Percentiles rank a stretch among this genome's conserved stretches.
These are phyloP conservation scores for Turritis glabra DNA, from an alignment of 345 rosid species.

Conservation along the genomic window DNA sequence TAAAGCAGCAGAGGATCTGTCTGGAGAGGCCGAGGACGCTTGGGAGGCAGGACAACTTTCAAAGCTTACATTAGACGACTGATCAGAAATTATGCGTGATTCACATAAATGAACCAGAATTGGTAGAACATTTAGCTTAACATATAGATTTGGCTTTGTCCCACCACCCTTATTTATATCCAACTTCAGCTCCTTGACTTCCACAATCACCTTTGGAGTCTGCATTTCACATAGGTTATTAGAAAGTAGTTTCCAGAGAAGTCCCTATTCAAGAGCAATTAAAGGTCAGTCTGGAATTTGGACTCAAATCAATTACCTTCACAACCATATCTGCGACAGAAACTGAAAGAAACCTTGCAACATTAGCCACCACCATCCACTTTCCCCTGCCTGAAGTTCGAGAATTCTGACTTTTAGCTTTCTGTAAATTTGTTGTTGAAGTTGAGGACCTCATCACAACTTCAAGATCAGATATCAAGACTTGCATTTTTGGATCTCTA, in stretches of 20 bases:
- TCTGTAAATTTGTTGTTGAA: slow-evolving; percentile 53
- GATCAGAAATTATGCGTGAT: slow-evolving; percentile 58
- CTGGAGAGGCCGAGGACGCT: slow-evolving; percentile 45
- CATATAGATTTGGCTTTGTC: slow-evolving; percentile 59
- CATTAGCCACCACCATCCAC: slow-evolving; percentile 88
- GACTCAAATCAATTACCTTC: slow-evolving; percentile 54
- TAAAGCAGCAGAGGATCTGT: slow-evolving; percentile 68
- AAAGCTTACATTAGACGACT: slow-evolving; percentile 45
- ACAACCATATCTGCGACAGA: slow-evolving; percentile 81
- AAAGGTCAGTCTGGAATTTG: neutral
- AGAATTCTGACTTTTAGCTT: slow-evolving; percentile 53
- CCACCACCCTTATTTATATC: slow-evolving; percentile 85
- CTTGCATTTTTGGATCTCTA: slow-evolving; percentile 87
- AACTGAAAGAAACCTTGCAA: slow-evolving; percentile 87
- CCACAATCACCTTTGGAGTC: slow-evolving; percentile 65
- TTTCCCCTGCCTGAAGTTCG: slow-evolving; percentile 78
- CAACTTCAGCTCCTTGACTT: slow-evolving; percentile 71
- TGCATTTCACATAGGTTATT: slow-evolving; percentile 44
- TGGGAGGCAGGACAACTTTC: slow-evolving; percentile 52
- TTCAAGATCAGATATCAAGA: slow-evolving; percentile 82
- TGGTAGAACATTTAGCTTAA: slow-evolving; percentile 73
- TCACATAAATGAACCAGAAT: slow-evolving; percentile 64
- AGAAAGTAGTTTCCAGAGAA: neutral
- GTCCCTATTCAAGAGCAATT: neutral
- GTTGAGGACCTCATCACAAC: slow-evolving; percentile 72